phyloP scores from a whole-genome alignment of 768 basidiomycete genomes.

The Rhodotorula diobovata region DNA sequence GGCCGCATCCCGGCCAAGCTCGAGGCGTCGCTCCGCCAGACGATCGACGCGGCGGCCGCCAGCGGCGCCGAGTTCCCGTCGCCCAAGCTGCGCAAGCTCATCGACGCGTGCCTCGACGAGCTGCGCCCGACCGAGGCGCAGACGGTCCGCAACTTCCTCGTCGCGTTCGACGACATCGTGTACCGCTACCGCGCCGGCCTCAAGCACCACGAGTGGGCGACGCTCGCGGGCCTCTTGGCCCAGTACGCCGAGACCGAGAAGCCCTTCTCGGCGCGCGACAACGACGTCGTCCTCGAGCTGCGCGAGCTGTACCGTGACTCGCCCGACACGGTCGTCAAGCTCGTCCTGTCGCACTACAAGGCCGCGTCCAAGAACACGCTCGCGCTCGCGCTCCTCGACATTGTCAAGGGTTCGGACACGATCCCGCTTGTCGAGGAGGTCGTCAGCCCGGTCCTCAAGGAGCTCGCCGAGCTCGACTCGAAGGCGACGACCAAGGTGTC shows the following conservation, averaged over 20 bases:
- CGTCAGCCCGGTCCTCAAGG: conserved; percentile 70
- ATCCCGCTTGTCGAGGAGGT: conserved; percentile 72
- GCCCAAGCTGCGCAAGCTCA: conserved; percentile 73
- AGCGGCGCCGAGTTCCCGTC: conserved; percentile 79
- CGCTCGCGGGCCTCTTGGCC: conserved; percentile 69
- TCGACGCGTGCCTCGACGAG: conserved; percentile 75
- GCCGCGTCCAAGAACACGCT: conserved; percentile 87
- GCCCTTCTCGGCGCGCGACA: conserved; percentile 88
- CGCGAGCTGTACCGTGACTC: conserved; percentile 89
- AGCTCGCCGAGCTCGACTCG: conserved; percentile 79
- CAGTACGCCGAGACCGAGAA: conserved; percentile 82
- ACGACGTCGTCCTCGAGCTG: conserved; percentile 80
- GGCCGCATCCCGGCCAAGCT: conserved; percentile 90
- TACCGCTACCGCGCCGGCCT: conserved; percentile 75
- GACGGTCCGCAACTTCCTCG: conserved; percentile 70
- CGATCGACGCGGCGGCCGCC: conserved; percentile 68
- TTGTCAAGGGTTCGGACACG: conserved; percentile 74
- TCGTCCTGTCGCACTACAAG: conserved; percentile 93
- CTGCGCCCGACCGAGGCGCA: conserved; percentile 73
- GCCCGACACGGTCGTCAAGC: conserved; percentile 75
- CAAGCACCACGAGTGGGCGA: conserved; percentile 76
- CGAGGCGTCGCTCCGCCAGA: conserved; percentile 74
- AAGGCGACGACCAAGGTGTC: conserved; percentile 90
- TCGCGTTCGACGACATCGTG: conserved; percentile 66
- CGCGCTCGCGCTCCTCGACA: conserved; percentile 76